These are phyloP conservation scores for Hericium alpestre DNA, from an alignment of 768 basidiomycete genomes.

Conservation along the genomic window DNA sequence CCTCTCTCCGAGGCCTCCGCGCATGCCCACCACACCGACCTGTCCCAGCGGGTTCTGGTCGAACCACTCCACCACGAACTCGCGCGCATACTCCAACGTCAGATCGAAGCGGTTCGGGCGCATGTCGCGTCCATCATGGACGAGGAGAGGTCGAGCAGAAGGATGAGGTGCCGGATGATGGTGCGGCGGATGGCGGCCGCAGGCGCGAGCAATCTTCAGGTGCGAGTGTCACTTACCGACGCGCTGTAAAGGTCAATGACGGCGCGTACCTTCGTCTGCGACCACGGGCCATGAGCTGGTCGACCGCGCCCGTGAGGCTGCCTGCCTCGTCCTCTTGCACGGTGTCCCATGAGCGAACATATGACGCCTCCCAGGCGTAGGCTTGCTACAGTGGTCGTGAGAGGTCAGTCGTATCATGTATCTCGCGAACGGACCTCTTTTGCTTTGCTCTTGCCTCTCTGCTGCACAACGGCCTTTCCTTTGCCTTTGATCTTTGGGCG, in stretches of 20 bases:
- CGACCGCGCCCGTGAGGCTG: slow-evolving; percentile 81
- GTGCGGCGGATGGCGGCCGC: slow-evolving; percentile 82
- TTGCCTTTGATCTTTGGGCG: slow-evolving; percentile 17
- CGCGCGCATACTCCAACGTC: slow-evolving; percentile 79
- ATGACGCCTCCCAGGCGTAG: slow-evolving; percentile 95
- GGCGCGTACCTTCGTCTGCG: slow-evolving; percentile 66
- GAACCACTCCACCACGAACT: slow-evolving; percentile 95
- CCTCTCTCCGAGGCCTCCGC: slow-evolving; percentile 83
- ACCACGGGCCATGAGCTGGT: slow-evolving; percentile 79
- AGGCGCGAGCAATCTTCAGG: slow-evolving; percentile 61
- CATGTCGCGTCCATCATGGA: slow-evolving; percentile 96
- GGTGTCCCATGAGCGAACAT: slow-evolving; percentile 91
- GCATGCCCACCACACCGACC: slow-evolving; percentile 89
- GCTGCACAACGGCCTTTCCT: slow-evolving; percentile 1
- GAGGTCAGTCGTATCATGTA: neutral
- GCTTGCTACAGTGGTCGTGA: slow-evolving; percentile 40
- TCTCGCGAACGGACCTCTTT: slow-evolving; percentile 10
- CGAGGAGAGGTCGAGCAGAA: slow-evolving; percentile 83
- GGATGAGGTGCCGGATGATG: slow-evolving; percentile 90
- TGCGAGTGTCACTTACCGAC: neutral
- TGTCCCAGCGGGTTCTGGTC: slow-evolving; percentile 98
- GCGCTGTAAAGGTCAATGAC: neutral
- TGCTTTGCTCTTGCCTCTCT: slow-evolving; percentile 22
- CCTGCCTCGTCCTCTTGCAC: slow-evolving; percentile 94
- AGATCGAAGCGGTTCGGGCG: slow-evolving; percentile 89